These are phyloP conservation scores for Acorus gramineus DNA, from an alignment of 106 monocot genomes.

Conservation along the genomic window DNA sequence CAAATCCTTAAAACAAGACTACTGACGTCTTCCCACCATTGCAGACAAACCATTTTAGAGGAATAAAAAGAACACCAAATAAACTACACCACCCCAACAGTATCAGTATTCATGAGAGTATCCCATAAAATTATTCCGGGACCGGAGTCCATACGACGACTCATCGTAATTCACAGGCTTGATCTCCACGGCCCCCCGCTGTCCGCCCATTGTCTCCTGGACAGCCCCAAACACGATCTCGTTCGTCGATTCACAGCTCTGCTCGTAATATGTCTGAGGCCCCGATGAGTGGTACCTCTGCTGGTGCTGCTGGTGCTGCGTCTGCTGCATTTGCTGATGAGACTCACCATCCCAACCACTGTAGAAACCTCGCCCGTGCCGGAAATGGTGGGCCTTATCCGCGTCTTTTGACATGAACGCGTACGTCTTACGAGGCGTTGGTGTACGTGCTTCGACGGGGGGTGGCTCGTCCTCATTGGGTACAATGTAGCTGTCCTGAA, in stretches of 20 bases:
- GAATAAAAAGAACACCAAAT: too few species aligned
- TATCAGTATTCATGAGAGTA: conserved; percentile 36
- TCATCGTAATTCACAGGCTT: conserved; percentile 76
- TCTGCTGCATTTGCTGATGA: conserved; percentile 17
- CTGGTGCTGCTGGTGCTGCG: conserved; percentile 50
- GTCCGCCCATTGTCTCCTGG: conserved; percentile 53
- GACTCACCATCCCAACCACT: conserved; percentile 43
- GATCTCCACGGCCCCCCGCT: conserved; percentile 45
- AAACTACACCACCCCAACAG: too few species aligned
- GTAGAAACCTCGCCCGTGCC: conserved; percentile 47
- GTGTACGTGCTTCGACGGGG: conserved; percentile 43
- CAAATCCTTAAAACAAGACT: too few species aligned
- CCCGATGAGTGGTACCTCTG: conserved; percentile 71
- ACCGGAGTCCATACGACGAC: conserved; percentile 47
- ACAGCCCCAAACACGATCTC: conserved; percentile 98
- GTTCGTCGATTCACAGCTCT: conserved; percentile 71
- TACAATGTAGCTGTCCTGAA: conserved; percentile 77
- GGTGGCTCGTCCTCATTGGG: conserved; percentile 75
- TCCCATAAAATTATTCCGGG: conserved; percentile 34
- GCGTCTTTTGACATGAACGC: conserved; percentile 88
- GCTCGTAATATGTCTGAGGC: conserved; percentile 79
- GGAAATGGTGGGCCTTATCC: conserved; percentile 71
- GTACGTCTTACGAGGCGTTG: conserved; percentile 76
- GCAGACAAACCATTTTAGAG: too few species aligned
- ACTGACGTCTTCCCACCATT: too few species aligned